Evolutionary conservation across 176 grass and related monocot species (phyloP), one percentile per base, ranked within the genome.

Genomic region (Oryza nivara): DNA sequence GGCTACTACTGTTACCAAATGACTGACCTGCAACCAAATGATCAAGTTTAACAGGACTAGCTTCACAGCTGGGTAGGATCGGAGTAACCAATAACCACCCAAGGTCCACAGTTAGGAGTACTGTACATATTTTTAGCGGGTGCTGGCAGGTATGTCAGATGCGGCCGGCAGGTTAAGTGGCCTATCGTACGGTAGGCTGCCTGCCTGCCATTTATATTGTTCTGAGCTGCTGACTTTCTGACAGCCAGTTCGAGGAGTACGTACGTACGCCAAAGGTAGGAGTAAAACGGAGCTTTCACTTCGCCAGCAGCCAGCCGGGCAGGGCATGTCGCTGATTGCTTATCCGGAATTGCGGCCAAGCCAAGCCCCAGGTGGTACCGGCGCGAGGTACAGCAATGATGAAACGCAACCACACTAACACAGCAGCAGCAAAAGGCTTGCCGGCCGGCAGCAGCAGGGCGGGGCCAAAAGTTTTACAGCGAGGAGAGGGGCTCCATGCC

Each of bases 211-310:
- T 22, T 23, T 19, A 22, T 23, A 23, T 45, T 73, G 70, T 74
- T 56, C 67, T 22, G 46, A 36, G 23, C 52, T 64, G 80, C 32
- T 71, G 67, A 26, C 67, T 20, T 74, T 74, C 58, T 65, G 60
- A 19, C 81, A 20, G 63, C 15, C 74, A 61, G 65, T 77, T 77
- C 20, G 67, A 16, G 83, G 28, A 28, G 11, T 45, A 61, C 77
- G 64, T 9, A 82, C 40, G 70, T 58, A 12, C 19, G 87, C 32
- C 77, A 46, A 46, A 78, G 78, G 83, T 11, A 63, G 54, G 54
- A 58, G 58, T 86, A 81, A 86, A 78, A 60, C 61, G 67, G 73
- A 82, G 83, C 67, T 13, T 67, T 81, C 51, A 23, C 68, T 45
- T 32, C 41, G 16, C 63, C 69, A 64, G 51, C 72, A 20, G 77